Evolutionary conservation across 1,284 basidiomycete species (phyloP).

Genomic region (Cryptococcus sp.): DNA sequence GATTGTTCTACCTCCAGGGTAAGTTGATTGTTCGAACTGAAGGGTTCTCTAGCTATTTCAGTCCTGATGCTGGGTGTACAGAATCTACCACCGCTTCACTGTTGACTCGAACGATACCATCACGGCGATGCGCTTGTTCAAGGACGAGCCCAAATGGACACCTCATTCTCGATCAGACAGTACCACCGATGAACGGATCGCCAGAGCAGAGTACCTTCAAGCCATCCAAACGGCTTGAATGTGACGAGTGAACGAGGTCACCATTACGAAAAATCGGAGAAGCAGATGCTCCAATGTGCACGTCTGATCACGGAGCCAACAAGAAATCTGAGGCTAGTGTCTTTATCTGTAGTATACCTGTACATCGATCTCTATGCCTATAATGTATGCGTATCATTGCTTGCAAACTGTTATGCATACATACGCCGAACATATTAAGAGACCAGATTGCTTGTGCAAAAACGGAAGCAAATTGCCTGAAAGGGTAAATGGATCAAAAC

Average conservation of each 20-base stretch:
- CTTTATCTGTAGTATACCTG: too few relatives aligned
- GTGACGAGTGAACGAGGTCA: too few relatives aligned
- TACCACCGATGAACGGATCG: conserved; percentile 64
- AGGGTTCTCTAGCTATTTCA: not conserved
- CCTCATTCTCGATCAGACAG: conserved; percentile 65
- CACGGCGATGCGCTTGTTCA: conserved; percentile 73
- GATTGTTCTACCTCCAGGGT: conserved; percentile 69
- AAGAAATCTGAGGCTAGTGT: too few relatives aligned
- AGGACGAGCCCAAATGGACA: conserved; percentile 87
- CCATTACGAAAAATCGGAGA: too few relatives aligned
- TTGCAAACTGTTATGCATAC: too few relatives aligned
- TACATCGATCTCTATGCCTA: too few relatives aligned
- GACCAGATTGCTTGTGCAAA: too few relatives aligned
- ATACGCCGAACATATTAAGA: too few relatives aligned
- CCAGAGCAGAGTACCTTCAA: conserved; percentile 65
- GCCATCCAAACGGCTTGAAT: conserved; percentile 13
- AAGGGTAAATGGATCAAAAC: not conserved
- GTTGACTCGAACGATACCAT: conserved; percentile 69
- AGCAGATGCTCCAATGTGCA: too few relatives aligned
- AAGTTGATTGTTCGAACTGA: conserved; percentile 11
- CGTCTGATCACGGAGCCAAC: too few relatives aligned
- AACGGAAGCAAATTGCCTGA: too few relatives aligned
- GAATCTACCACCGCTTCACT: conserved; percentile 82
- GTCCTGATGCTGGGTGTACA: conserved; percentile 10
- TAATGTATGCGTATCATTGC: too few relatives aligned